Evolutionary conservation across 208 protist genomes (phyloP).

Genomic region (Trypanosoma cruzi): DNA sequence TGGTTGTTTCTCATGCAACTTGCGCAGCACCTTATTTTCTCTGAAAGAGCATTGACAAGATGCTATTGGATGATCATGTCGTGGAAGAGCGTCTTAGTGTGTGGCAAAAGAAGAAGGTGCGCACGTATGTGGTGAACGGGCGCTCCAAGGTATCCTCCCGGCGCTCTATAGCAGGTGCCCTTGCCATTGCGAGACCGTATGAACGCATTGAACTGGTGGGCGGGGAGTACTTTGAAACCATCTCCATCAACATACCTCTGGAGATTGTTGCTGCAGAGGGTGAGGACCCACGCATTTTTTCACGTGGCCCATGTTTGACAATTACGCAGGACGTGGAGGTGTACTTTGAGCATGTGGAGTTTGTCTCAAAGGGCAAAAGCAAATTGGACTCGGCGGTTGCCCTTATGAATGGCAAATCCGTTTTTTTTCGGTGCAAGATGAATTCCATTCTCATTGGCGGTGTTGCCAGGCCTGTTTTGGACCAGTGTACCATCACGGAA

Average conservation of each 20-base stretch:
- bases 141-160: constrained; percentile 53
- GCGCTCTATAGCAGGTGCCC: constrained; percentile 59
- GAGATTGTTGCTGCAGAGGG: constrained; percentile 87
- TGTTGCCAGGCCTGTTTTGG: constrained; percentile 37
- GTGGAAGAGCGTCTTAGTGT: constrained; percentile 73
- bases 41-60: constrained; percentile 1
- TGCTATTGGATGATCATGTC: constrained; percentile 25
- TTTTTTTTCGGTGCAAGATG: constrained; percentile 66
- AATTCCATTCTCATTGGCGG: constrained; percentile 71
- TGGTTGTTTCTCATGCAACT: too few species aligned
- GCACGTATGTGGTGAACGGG: constrained; percentile 82
- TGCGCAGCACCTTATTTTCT: not conserved
- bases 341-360: constrained; percentile 65
- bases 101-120: constrained; percentile 90
- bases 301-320: constrained; percentile 66
- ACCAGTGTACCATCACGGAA: constrained; percentile 70
- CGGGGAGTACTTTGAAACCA: constrained; percentile 78
- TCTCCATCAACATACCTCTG: constrained; percentile 69
- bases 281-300: constrained; percentile 73
- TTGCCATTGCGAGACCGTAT: constrained; percentile 79
- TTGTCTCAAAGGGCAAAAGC: constrained; percentile 61
- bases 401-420: constrained; percentile 52
- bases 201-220: constrained; percentile 85
- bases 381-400: constrained; percentile 66
- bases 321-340: constrained; percentile 65